Base-by-base conservation (phyloP, 2,329 filamentous ascomycete species). In the Diaporthe citrichinensis region DNA sequence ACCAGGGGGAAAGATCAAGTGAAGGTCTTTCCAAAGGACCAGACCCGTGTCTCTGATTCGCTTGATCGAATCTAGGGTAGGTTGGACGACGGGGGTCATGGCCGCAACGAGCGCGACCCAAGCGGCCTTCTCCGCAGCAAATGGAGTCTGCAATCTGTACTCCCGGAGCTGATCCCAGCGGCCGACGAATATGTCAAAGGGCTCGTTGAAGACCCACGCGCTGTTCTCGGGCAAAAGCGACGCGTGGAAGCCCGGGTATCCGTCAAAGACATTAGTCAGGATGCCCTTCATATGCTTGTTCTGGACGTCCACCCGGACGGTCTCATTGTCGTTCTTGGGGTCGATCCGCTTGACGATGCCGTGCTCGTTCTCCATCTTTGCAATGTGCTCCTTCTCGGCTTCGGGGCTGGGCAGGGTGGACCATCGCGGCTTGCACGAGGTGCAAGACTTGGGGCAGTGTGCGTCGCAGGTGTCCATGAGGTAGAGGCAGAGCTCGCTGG, bases 401-500 rank as follows among this genome's bases (percentile, higher is more conserved):
- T 23, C 59, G 39, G 25, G 58, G 12, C 34, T 44, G 59, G 59
- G n/a, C n/a, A 62, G n/a, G 8, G 12, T 17, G 36, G 59, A 62
- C 59, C 59, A 62, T 20, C 59, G 59, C 15, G 36, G 59, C n/a
- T 62, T 41, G 39, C 59, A 62, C 12, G 36, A 62, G 3, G 36
- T 17, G 39, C 59, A 62, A 10, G n/a, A 23, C 59, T 62, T 62
- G n/a, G 14, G 3, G n/a, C 39, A 62, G 8, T 15, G 12, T 14
- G 58, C 14, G n/a, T 5, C 23, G 58, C 58, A 62, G n/a, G 15
- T n/a, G 39, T 44, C 25, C 39, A 62, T 44, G n/a, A 28, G 39
- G n/a, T 31, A 62, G 59, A 62, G 59, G 59, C n/a, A n/a, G 15
- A 62, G 59, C 59, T 62, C 39, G n/a, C 17, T 36, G n/a, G 39